Conservation (phyloP, 345 rosid species). For the Camelina laxa region DNA sequence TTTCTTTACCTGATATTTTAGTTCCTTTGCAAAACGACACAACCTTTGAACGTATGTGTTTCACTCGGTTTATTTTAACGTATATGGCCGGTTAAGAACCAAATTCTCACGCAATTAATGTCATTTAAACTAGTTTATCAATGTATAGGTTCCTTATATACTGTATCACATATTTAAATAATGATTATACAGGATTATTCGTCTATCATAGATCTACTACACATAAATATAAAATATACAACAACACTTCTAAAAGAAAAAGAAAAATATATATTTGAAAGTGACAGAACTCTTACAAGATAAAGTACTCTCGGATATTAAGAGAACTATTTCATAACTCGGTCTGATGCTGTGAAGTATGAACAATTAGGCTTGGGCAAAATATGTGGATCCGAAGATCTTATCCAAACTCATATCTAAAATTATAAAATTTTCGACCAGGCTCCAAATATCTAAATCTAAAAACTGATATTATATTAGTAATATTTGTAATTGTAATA, state of each 20-base stretch:
- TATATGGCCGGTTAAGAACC: conserved; percentile 12
- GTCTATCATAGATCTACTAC: not conserved
- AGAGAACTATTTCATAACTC: no score
- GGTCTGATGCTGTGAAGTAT: no score
- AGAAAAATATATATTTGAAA: not conserved
- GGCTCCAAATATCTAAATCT: no score
- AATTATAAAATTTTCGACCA: no score
- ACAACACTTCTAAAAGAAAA: not conserved
- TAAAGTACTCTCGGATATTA: no score
- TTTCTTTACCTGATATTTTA: not conserved
- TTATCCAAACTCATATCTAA: no score
- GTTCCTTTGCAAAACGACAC: not conserved
- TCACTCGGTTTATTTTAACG: no score
- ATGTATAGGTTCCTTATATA: not conserved
- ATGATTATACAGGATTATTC: not conserved
- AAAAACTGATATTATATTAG: no score
- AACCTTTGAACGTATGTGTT: not conserved
- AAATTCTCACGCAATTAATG: conserved; percentile 2
- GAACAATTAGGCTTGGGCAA: no score
- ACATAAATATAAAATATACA: not conserved
- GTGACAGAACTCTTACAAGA: not conserved
- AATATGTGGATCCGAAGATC: no score
- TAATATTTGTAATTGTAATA: no score
- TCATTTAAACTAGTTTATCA: conserved; percentile 12
- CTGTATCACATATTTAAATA: not conserved